Percentiles rank a stretch among this genome's conserved stretches.
These are phyloP conservation scores for Colletotrichum orchidophilum DNA, from an alignment of 2,329 filamentous ascomycete species.

Conservation along the genomic window DNA sequence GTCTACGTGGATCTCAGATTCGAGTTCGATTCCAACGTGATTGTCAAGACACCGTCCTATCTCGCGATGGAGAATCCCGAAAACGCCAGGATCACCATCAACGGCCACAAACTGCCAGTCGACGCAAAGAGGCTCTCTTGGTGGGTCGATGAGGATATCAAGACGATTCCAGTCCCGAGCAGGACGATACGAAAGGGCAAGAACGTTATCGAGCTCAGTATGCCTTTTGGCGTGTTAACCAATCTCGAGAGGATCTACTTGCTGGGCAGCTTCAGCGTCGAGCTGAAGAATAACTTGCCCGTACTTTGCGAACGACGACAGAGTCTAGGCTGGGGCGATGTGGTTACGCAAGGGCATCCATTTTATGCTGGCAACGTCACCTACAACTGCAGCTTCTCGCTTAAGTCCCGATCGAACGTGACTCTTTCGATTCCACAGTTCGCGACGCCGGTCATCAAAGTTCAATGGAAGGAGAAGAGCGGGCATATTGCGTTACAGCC, in stretches of 20 bases:
- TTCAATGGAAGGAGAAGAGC: background rate
- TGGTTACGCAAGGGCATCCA: slow-evolving; percentile 37
- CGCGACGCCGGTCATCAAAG: slow-evolving; percentile 23
- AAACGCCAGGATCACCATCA: slow-evolving; percentile 37
- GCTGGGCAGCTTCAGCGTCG: slow-evolving; percentile 40
- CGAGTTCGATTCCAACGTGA: slow-evolving; percentile 36
- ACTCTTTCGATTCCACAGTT: slow-evolving; percentile 23
- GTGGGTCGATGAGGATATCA: slow-evolving; percentile 45
- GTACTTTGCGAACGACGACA: slow-evolving; percentile 5
- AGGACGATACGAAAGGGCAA: slow-evolving; percentile 36
- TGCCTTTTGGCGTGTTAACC: slow-evolving; percentile 41
- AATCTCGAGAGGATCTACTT: slow-evolving; percentile 43
- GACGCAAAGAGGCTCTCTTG: slow-evolving; percentile 21
- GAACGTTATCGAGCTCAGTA: slow-evolving; percentile 37
- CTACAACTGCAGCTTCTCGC: slow-evolving; percentile 34
- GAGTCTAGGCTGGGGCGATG: slow-evolving; percentile 39
- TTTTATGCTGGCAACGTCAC: slow-evolving; percentile 39
- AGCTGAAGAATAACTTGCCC: slow-evolving; percentile 24
- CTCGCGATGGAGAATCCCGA: slow-evolving; percentile 41
- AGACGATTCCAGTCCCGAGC: slow-evolving; percentile 36
- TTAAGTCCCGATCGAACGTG: background rate
- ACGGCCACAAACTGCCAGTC: slow-evolving; percentile 26
- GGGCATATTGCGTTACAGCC: slow-evolving; percentile 24
- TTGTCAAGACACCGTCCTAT: slow-evolving; percentile 19
- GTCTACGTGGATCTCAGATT: slow-evolving; percentile 38